phyloP scores from a whole-genome alignment of 495 filamentous ascomycete species.

The Astrothelium macrocarpum region DNA sequence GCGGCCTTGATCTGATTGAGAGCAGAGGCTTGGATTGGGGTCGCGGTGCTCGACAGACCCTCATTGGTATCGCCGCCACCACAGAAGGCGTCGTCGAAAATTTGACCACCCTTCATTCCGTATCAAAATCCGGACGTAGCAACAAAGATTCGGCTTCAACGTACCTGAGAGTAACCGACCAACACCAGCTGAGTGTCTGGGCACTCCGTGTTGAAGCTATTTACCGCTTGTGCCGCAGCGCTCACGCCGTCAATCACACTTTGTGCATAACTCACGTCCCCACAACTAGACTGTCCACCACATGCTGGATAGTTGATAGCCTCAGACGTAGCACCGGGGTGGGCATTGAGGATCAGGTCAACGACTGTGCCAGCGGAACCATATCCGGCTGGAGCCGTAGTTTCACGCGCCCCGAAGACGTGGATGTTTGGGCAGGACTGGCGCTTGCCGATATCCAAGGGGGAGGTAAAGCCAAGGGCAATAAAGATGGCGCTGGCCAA shows the following conservation, averaged over 20 bases:
- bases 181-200: constrained; percentile 50
- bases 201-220: constrained; percentile 42
- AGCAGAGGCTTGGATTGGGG: constrained; percentile 38
- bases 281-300: constrained; percentile 43
- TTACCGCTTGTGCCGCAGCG: constrained; percentile 48
- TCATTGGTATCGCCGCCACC: constrained; percentile 48
- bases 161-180: constrained; percentile 52
- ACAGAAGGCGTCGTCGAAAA: constrained; percentile 54
- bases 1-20: constrained; percentile 47
- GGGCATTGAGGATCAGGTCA: constrained; percentile 39
- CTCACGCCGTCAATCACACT: constrained; percentile 43
- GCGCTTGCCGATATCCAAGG: constrained; percentile 4
- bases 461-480: constrained; percentile 1
- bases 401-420: constrained; percentile 28
- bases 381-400: constrained; percentile 44
- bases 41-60: constrained; percentile 39
- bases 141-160: neutral
- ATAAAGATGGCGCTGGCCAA: neutral
- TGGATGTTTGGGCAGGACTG: constrained; percentile 22
- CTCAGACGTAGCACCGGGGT: constrained; percentile 43
- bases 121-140: neutral
- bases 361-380: constrained; percentile 45
- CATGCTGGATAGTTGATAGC: constrained; percentile 53
- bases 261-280: constrained; percentile 43
- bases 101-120: constrained; percentile 46